Evolutionary conservation across 495 filamentous ascomycete genomes (phyloP), one percentile per base, ranked within the genome.

Genomic region (Penicillium canariense): DNA sequence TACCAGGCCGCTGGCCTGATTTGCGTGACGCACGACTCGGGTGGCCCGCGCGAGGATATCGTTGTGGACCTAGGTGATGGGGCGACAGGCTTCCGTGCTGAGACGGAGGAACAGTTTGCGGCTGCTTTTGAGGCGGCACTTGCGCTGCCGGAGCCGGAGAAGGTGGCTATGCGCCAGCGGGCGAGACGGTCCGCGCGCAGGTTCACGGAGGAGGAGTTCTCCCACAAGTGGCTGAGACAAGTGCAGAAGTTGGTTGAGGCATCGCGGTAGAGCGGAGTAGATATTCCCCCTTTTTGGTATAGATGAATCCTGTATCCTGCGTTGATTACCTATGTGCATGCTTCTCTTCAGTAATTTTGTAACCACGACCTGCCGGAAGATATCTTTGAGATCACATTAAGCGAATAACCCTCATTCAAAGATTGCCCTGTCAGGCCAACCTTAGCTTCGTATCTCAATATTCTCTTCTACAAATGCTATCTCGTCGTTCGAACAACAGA

Each of bases 1-100:
- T 98, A 98, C 65, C 94, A 96, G 69, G 94, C 94, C 7, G 95
- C 94, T 0, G 94, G 94, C 0, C 74, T 98, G 30, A 88, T 98
- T 48, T 82, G 84, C 34, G 91, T 98, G 0, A 95, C 97, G 5
- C 91, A 97, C 61, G 81, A 96, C 65, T 89, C 85, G 15, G 94
- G 95, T 7, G 94, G 94, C 3, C 94, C 94, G 9, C 93, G 92
- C 68, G 65, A 87, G 60, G 95, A 98, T 68, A 97, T 98, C 58
- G 93, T 97, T 17, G 79, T 89, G 18, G 80, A 87, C 11, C 73
- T 90, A 26, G 86, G 90, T 49, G 89, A 88, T 17, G 75, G 86
- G 51, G 81, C 85, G 7, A 96, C 90, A 25, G 93, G 94, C 2
- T 97, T 90, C 79, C 88, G 89, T 57, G 93, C 92, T 0, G 85